Conservation (phyloP, 1,284 basidiomycete genomes). For the Rhodotorula sp. region DNA sequence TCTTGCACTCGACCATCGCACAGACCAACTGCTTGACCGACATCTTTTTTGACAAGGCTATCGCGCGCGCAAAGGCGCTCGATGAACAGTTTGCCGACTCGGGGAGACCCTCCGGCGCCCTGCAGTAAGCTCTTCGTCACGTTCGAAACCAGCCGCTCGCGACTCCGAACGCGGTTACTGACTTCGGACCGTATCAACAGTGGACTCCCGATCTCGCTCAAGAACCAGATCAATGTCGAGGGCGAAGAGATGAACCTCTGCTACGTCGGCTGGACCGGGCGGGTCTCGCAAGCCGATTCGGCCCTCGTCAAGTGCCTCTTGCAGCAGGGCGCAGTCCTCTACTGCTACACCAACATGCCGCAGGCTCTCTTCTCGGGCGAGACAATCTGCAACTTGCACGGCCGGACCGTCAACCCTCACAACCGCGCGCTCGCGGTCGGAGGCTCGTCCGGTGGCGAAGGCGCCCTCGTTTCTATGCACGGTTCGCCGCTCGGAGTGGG, state of each 20-base stretch:
- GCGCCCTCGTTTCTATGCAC: slow-evolving; percentile 59
- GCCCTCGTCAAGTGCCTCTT: slow-evolving; percentile 56
- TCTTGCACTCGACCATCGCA: not conserved
- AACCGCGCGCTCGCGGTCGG: slow-evolving; percentile 59
- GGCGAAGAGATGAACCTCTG: slow-evolving; percentile 43
- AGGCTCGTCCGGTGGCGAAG: slow-evolving; percentile 65
- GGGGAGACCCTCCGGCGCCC: slow-evolving; percentile 51
- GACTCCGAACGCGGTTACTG: not conserved
- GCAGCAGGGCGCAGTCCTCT: slow-evolving; percentile 29
- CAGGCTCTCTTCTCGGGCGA: slow-evolving; percentile 47
- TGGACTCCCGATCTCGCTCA: slow-evolving; percentile 57
- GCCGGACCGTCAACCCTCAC: slow-evolving; percentile 64
- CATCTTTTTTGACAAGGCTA: slow-evolving; percentile 62
- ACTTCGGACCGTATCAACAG: not conserved
- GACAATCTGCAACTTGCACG: slow-evolving; percentile 57
- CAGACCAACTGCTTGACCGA: slow-evolving; percentile 69
- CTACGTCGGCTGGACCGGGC: slow-evolving; percentile 65
- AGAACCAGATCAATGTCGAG: slow-evolving; percentile 54
- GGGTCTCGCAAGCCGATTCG: slow-evolving; percentile 58
- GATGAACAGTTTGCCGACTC: slow-evolving; percentile 58
- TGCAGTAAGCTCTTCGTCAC: slow-evolving; percentile 45
- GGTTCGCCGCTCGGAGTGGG: slow-evolving; percentile 66
- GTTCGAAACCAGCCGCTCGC: not conserved
- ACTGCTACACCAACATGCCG: slow-evolving; percentile 35
- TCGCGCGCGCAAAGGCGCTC: slow-evolving; percentile 59